phyloP scores from a whole-genome alignment of 306 rosid species.

The Malus fusca region DNA sequence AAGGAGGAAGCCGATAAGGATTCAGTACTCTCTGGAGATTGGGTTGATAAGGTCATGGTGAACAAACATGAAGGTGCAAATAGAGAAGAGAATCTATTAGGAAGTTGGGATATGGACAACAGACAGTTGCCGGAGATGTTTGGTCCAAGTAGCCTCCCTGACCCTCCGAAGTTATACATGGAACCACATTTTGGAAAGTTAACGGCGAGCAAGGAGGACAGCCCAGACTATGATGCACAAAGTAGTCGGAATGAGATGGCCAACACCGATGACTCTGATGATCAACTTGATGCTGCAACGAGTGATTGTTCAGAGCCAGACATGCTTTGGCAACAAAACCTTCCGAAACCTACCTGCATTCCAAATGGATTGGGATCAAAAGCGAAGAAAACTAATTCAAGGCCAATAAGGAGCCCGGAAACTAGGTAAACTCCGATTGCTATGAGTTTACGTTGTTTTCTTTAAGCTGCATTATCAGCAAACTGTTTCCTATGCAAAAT shows the following conservation, averaged over 20 bases:
- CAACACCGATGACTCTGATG: constrained; percentile 64
- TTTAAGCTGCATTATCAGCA: neutral
- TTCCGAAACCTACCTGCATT: constrained; percentile 29
- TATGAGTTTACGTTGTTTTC: neutral
- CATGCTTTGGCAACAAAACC: constrained; percentile 49
- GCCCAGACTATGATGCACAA: constrained; percentile 24
- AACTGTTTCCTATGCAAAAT: neutral
- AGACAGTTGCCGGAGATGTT: constrained; percentile 34
- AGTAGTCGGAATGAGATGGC: constrained; percentile 29
- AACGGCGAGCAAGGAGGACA: constrained; percentile 25
- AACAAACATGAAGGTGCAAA: constrained; percentile 41
- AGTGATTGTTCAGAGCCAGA: constrained; percentile 84
- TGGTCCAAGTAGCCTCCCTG: constrained; percentile 33
- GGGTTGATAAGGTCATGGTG: constrained; percentile 47
- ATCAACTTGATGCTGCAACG: constrained; percentile 47
- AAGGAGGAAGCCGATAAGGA: constrained; percentile 55
- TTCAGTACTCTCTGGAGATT: constrained; percentile 35
- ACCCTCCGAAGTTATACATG: constrained; percentile 31
- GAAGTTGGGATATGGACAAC: constrained; percentile 56
- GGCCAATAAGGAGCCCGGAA: constrained; percentile 40
- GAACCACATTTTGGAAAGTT: constrained; percentile 21
- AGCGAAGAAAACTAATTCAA: constrained; percentile 38
- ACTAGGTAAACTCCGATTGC: constrained; percentile 38
- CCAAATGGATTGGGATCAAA: constrained; percentile 41
- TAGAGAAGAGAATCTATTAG: constrained; percentile 48